Conservation (phyloP, 352 stramenopile species). For the Phytophthora hybrid region DNA sequence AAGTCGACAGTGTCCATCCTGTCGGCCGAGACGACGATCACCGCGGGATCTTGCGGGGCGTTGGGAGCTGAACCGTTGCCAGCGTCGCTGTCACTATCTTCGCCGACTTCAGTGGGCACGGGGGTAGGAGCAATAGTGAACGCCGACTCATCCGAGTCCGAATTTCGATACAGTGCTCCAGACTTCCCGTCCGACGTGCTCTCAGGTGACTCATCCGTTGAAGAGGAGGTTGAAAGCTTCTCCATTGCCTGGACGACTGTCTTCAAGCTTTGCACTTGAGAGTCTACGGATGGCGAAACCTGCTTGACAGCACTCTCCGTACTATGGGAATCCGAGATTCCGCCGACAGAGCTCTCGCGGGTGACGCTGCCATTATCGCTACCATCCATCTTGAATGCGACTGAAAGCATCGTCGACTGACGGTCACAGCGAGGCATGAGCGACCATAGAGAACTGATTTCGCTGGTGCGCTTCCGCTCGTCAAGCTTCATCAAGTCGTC, state of each 20-base stretch:
- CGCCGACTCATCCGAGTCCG: constrained; percentile 32
- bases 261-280: constrained; percentile 23
- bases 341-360: constrained; percentile 18
- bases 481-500: constrained; percentile 47
- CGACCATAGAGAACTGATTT: constrained; percentile 60
- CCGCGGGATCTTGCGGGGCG: constrained; percentile 17
- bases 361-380: constrained; percentile 27
- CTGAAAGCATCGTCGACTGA: constrained; percentile 51
- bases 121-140: constrained; percentile 30
- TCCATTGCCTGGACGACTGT: constrained; percentile 32
- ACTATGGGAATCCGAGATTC: constrained; percentile 22
- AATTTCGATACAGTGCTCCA: constrained; percentile 17
- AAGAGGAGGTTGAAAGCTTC: constrained; percentile 23
- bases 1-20: constrained; percentile 57
- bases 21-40: constrained; percentile 52
- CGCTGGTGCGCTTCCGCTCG: constrained; percentile 44
- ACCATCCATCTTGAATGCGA: constrained; percentile 40
- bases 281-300: neutral
- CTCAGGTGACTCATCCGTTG: constrained; percentile 23
- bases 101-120: constrained; percentile 16
- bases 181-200: constrained; percentile 11
- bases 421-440: constrained; percentile 33
- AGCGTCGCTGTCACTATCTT: constrained; percentile 8
- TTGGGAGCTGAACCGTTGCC: constrained; percentile 8
- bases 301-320: constrained; percentile 12